phyloP scores from a whole-genome alignment of 1,284 basidiomycete genomes.

The Pseudozyma thailandica region DNA sequence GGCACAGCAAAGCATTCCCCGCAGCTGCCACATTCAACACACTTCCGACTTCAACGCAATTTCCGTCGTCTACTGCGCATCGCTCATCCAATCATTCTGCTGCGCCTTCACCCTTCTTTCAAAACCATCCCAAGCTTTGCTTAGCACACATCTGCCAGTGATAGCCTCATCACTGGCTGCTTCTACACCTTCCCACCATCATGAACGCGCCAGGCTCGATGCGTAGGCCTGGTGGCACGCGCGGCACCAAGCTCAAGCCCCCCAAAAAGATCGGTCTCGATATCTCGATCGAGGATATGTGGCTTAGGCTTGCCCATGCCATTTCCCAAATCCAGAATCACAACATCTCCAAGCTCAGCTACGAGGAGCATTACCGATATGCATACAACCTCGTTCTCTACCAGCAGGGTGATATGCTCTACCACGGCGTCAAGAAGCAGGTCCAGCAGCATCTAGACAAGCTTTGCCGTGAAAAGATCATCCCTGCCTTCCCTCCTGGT shows the following conservation, averaged over 20 bases:
- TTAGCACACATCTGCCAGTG: not conserved
- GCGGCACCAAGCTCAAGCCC: constrained; percentile 48
- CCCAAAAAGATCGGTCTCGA: constrained; percentile 61
- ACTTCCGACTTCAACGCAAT: too few species aligned
- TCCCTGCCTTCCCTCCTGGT: constrained; percentile 80
- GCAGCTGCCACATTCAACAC: too few species aligned
- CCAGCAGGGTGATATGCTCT: constrained; percentile 83
- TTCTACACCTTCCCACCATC: not conserved
- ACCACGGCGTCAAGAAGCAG: constrained; percentile 84
- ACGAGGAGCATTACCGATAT: constrained; percentile 86
- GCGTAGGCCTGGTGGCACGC: constrained; percentile 38
- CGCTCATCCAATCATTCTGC: not conserved
- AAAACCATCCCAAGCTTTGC: too few species aligned
- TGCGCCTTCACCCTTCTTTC: not conserved
- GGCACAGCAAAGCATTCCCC: too few species aligned
- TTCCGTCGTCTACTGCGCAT: too few species aligned
- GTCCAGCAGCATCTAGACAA: constrained; percentile 84
- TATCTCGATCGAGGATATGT: constrained; percentile 69
- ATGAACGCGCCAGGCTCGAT: constrained; percentile 52
- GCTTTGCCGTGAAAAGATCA: constrained; percentile 80
- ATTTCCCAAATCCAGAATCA: constrained; percentile 96
- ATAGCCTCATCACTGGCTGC: not conserved
- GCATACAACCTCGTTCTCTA: constrained; percentile 69
- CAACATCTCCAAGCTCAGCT: constrained; percentile 90
- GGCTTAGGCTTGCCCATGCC: constrained; percentile 80